Percentiles rank a stretch among this genome's conserved stretches.
phyloP scores from a whole-genome alignment of 768 basidiomycete genomes.

The Lactifluus piperatus region DNA sequence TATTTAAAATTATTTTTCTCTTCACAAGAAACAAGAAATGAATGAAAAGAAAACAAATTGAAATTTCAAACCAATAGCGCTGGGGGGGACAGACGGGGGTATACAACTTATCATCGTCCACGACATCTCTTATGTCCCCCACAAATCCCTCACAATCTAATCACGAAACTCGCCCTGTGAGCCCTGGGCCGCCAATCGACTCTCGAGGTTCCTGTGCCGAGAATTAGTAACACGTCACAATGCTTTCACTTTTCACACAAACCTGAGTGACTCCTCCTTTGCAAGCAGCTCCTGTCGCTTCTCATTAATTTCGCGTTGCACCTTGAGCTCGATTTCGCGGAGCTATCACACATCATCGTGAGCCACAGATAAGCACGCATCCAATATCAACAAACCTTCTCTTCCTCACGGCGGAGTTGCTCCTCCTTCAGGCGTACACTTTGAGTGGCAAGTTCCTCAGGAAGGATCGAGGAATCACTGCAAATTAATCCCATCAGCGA shows the following conservation, averaged over 20 bases:
- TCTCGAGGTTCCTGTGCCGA: constrained; percentile 70
- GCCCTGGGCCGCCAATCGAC: constrained; percentile 83
- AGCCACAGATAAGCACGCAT: constrained; percentile 2
- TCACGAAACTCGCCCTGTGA: constrained; percentile 74
- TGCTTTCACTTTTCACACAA: constrained; percentile 18
- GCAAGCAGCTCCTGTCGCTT: constrained; percentile 94
- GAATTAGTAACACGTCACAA: background rate
- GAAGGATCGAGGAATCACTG: constrained; percentile 84
- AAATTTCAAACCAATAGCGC: constrained; percentile 6
- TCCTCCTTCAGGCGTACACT: constrained; percentile 98
- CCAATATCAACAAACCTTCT: constrained; percentile 51
- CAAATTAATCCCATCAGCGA: constrained; percentile 21
- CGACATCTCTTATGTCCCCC: constrained; percentile 13
- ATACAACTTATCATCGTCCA: constrained; percentile 21
- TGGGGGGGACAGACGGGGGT: too few relatives aligned
- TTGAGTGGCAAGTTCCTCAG: constrained; percentile 95
- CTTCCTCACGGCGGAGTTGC: constrained; percentile 93
- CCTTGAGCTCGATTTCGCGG: constrained; percentile 96
- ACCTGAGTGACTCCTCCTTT: constrained; percentile 92
- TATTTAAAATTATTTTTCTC: too few relatives aligned
- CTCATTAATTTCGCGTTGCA: constrained; percentile 96
- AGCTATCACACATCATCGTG: constrained; percentile 39
- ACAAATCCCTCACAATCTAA: constrained; percentile 27
- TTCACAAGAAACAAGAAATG: background rate
- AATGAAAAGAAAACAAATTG: background rate